phyloP scores from a whole-genome alignment of 2,329 filamentous ascomycete species.

The Ophiostoma quercus region DNA sequence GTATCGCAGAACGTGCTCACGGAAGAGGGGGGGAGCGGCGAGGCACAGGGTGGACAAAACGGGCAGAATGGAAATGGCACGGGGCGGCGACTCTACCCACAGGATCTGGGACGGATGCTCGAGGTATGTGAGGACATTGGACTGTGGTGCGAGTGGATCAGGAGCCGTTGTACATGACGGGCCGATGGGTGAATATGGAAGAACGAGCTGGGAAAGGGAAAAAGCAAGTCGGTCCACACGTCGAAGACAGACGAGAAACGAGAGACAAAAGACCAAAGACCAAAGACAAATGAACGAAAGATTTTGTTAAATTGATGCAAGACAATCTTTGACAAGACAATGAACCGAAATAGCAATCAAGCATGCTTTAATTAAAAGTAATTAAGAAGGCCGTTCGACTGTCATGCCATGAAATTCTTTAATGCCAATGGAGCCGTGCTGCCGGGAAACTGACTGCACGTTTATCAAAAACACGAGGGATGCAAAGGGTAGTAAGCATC shows the following conservation, averaged over 20 bases:
- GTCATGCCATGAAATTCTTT: slow-evolving; percentile 2
- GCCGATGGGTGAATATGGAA: slow-evolving; percentile 10
- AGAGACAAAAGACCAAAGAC: too few species aligned
- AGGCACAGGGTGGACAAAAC: slow-evolving; percentile 13
- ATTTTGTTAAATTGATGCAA: too few species aligned
- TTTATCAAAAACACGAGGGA: background rate
- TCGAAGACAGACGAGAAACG: too few species aligned
- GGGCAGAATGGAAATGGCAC: slow-evolving; percentile 30
- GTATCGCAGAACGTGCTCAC: slow-evolving; percentile 53
- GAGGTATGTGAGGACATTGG: slow-evolving; percentile 50
- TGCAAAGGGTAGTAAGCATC: too few species aligned
- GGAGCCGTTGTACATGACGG: slow-evolving; percentile 33
- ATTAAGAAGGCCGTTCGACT: background rate
- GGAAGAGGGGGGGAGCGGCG: slow-evolving; percentile 26
- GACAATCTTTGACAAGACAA: background rate
- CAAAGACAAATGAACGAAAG: too few species aligned
- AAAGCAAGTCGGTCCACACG: background rate
- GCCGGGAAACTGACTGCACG: background rate
- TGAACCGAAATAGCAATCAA: background rate
- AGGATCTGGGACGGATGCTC: slow-evolving; percentile 43
- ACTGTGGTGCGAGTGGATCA: slow-evolving; percentile 51
- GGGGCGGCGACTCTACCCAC: slow-evolving; percentile 37
- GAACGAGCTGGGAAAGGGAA: background rate
- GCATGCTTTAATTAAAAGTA: background rate
- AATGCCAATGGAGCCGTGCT: slow-evolving; percentile 2